Evolutionary conservation across 2,329 filamentous ascomycete species (phyloP).

Genomic region (Aureobasidium mangrovei): DNA sequence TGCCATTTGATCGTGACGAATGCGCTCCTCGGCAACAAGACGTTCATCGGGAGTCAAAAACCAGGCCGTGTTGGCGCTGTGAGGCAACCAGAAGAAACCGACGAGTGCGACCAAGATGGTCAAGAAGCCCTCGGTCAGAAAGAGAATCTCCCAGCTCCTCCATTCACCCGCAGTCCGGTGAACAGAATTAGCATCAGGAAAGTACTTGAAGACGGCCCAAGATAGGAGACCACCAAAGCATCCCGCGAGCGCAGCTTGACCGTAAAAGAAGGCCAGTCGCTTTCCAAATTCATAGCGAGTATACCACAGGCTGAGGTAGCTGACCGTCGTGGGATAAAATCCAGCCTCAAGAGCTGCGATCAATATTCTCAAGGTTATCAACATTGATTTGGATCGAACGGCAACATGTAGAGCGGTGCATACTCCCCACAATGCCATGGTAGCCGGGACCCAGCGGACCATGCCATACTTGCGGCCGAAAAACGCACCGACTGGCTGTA

Average conservation of each 20-base stretch:
- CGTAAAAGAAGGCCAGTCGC: constrained; percentile 48
- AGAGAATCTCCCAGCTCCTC: constrained; percentile 44
- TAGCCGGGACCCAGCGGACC: constrained; percentile 47
- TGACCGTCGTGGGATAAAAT: constrained; percentile 51
- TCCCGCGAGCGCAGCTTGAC: constrained; percentile 48
- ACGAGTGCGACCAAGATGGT: constrained; percentile 39
- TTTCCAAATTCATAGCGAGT: constrained; percentile 49
- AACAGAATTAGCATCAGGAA: constrained; percentile 19
- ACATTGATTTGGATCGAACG: constrained; percentile 39
- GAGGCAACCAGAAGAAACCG: constrained; percentile 44
- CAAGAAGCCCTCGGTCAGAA: constrained; percentile 40
- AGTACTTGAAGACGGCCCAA: constrained; percentile 41
- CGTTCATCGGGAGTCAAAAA: constrained; percentile 41
- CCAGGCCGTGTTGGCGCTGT: constrained; percentile 43
- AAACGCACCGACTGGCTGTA: constrained; percentile 49
- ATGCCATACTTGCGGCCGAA: constrained; percentile 50
- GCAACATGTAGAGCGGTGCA: constrained; percentile 41
- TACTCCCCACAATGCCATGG: constrained; percentile 48
- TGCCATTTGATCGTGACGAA: constrained; percentile 25
- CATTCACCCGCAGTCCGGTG: constrained; percentile 21
- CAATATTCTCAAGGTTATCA: constrained; percentile 36
- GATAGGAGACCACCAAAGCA: constrained; percentile 48
- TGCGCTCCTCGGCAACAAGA: constrained; percentile 39
- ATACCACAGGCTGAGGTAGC: constrained; percentile 52
- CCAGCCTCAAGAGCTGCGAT: constrained; percentile 46